Evolutionary conservation across 257 asterid genomes (phyloP).

Genomic region (Sherardia arvensis): DNA sequence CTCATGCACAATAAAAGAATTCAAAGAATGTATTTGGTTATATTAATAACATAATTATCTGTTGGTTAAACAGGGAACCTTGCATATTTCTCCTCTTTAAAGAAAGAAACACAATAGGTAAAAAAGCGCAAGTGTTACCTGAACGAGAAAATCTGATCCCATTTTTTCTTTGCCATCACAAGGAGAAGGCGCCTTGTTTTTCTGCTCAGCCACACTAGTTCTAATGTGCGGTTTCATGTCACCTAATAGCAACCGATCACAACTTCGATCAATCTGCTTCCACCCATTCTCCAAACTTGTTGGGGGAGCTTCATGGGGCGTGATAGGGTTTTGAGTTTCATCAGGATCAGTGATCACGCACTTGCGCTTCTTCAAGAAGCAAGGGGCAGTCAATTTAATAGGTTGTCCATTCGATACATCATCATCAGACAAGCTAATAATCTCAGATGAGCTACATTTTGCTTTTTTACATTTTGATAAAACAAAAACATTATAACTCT

Average conservation of each 20-base stretch:
- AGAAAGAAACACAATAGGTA: not conserved
- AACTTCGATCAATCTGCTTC: conserved; percentile 25
- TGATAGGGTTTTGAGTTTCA: conserved; percentile 21
- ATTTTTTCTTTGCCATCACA: conserved; percentile 39
- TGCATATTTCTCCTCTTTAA: not conserved
- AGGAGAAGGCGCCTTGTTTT: conserved; percentile 27
- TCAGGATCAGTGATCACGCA: conserved; percentile 44
- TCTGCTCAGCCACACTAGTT: conserved; percentile 14
- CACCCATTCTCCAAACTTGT: conserved; percentile 18
- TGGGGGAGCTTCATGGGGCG: conserved; percentile 15
- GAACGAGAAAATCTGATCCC: conserved; percentile 67
- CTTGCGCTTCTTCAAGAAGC: conserved; percentile 47
- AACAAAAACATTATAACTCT: too few species aligned
- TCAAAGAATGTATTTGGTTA: too few species aligned
- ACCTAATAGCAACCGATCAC: conserved; percentile 18
- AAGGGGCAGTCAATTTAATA: conserved; percentile 30
- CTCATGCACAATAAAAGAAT: not conserved
- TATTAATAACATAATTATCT: too few species aligned
- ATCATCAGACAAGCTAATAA: conserved; percentile 9
- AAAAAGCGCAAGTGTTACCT: conserved; percentile 35
- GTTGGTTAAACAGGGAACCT: not conserved
- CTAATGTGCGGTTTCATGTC: conserved; percentile 23
- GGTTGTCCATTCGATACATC: conserved; percentile 27
- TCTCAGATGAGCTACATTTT: conserved; percentile 8
- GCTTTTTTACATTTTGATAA: conserved; percentile 13